Base-by-base conservation (phyloP, 1,139 yeast species). In the Kodamaea ohmeri region DNA sequence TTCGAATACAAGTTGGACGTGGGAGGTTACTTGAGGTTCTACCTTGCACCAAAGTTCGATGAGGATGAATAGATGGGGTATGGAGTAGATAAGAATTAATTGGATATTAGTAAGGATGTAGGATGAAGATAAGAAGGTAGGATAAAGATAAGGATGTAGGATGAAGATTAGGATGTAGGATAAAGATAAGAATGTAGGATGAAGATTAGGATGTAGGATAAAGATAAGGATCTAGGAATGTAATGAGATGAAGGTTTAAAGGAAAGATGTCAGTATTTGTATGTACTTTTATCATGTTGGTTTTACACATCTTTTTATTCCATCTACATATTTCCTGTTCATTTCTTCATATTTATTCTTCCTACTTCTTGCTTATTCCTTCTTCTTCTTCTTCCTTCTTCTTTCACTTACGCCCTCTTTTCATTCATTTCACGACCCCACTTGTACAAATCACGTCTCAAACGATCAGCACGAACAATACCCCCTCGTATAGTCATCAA, bases 11-110 rank as follows among this genome's bases (percentile, higher is more conserved):
- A 84, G 65, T 74, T 92, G 61, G 86, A 90, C 49, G 75, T 67
- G 26, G 87, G 94, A 60, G 98, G 99, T 37, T 87, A 87, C 66
- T 73, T 92, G 62, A 83, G 96, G 63, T 92, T 86, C 77, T 92
- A 86, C 77, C 77, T 92, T 65, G 98, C 98, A 52, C 98, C 98
- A 44, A 92, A 92, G 75, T 88, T 89, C 60, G 95, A 85, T 50
- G 96, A 87, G 52, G 96, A 87, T 45, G 94, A 86, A 49, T 80
- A 70, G 51, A 27, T 8, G 17, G 29, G 20, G n/a, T 24, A 24
- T 11, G 8, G 12, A 24, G 26, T 11, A 13, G 12, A n/a, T 11
- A 24, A 24, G 12, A n/a, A 7, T 11, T 24, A n/a, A n/a, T 7
- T 24, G 12, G 12, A 24, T 24, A n/a, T n/a, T n/a, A n/a, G n/a